Evolutionary conservation across 176 grass and related monocot species (phyloP).

Genomic region (Oryza punctata): DNA sequence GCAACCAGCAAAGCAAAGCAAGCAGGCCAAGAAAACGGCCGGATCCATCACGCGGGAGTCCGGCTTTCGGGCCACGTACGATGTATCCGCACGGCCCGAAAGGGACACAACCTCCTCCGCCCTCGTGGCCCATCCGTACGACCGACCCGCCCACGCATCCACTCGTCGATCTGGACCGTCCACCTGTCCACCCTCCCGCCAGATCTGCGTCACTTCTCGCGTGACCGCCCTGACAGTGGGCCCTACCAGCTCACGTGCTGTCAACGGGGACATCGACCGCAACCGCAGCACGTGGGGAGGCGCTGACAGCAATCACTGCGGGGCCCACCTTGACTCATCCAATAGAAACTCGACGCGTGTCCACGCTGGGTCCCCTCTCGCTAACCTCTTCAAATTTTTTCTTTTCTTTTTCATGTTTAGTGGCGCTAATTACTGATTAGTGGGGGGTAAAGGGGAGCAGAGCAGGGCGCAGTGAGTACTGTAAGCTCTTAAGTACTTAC

Average conservation of each 20-base stretch:
- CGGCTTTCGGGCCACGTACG: conserved; percentile 18
- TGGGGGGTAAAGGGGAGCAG: no score
- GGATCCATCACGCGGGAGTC: neutral
- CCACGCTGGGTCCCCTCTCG: no score
- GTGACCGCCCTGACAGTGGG: neutral
- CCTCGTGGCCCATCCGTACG: no score
- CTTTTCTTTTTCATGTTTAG: no score
- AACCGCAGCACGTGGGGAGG: neutral
- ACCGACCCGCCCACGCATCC: no score
- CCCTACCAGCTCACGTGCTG: neutral
- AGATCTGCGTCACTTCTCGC: neutral
- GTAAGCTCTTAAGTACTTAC: no score
- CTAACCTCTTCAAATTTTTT: no score
- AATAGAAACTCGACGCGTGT: neutral
- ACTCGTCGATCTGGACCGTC: neutral
- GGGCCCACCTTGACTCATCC: neutral
- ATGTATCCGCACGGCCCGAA: neutral
- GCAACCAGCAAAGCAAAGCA: neutral
- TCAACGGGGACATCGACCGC: neutral
- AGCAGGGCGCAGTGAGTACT: no score
- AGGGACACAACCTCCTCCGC: neutral
- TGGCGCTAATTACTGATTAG: no score
- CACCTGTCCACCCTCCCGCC: neutral
- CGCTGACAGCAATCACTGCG: neutral
- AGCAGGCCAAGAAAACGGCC: neutral